Base-by-base conservation (phyloP, 139 green algal species). In the Chlorella sp. region DNA sequence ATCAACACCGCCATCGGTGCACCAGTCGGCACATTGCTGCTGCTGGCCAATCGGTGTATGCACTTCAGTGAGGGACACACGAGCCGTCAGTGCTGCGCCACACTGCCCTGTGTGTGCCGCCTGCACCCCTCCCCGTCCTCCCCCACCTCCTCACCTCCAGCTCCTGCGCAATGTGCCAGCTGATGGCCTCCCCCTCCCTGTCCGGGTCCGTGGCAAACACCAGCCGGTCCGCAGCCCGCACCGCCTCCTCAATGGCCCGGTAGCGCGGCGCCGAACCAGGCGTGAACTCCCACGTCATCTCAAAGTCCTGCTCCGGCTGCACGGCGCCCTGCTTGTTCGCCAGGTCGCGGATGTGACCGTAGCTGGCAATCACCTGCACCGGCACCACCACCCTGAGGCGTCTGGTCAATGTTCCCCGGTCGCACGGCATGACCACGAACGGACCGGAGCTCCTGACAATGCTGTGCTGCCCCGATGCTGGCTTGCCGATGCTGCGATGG, bases 151-250 rank as follows among this genome's bases (percentile, higher is more conserved):
- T 29, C 59, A 88, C 81, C 78, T 82, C 27, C 0, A 97, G 87
- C 79, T 91, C 80, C 77, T 98, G 69, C 59, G 79, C 32, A 0
- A 99, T 62, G 80, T 99, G 95, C 95, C 95, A 99, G 29, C 87
- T 85, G 61, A 99, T 99, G 74, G 93, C 95, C 85, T 99, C 95
- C 1, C 95, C 95, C 81, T 97, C 92, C 2, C 92, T 70, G 82
- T 98, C 94, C 3, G 95, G 94, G 75, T 99, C 95, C 0, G 92
- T 98, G 14, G 95, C 95, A 70, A 99, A 83, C 31, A 97, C 27
- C n/a, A 69, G 51, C 55, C 60, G 64, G 30, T 62, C 60, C 59
- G 31, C 36, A 2, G 2, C 49, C 23, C 5, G 22, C 55, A 90
- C 76, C 31, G 70, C 71, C 36, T 49, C 34, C 31, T 68, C 67